These are phyloP conservation scores for Xanthoconium separans DNA, from an alignment of 1,284 basidiomycete species.

Conservation along the genomic window DNA sequence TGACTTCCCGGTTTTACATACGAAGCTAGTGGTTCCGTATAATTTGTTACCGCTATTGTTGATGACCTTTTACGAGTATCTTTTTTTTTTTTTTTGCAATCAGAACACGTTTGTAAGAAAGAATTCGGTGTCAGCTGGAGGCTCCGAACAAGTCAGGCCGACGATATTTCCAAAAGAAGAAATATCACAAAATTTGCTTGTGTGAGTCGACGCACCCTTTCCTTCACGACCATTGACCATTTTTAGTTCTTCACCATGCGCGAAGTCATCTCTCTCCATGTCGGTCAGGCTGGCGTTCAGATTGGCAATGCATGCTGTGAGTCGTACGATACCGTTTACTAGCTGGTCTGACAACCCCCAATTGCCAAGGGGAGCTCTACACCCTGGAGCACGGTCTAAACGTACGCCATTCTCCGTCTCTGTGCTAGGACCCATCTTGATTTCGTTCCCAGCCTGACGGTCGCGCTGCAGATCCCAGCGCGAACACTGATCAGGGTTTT, in stretches of 20 bases:
- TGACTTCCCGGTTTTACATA: slow-evolving; percentile 17
- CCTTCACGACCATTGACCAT: slow-evolving; percentile 9
- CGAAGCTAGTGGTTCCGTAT: slow-evolving; percentile 28
- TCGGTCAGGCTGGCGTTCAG: slow-evolving; percentile 94
- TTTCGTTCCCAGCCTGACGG: slow-evolving; percentile 75
- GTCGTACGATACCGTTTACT: slow-evolving; percentile 25
- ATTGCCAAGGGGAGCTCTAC: slow-evolving; percentile 66
- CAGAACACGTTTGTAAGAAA: neutral
- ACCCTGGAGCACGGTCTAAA: slow-evolving; percentile 97
- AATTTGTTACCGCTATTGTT: slow-evolving; percentile 27
- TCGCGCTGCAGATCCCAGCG: slow-evolving; percentile 75
- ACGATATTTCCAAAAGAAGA: slow-evolving; percentile 29
- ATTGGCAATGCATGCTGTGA: slow-evolving; percentile 94
- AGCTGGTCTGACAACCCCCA: slow-evolving; percentile 1
- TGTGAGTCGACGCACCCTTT: neutral
- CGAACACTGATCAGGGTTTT: slow-evolving; percentile 86
- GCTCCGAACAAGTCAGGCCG: neutral
- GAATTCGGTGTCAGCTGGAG: too few relatives aligned
- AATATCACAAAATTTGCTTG: slow-evolving; percentile 19
- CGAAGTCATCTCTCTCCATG: slow-evolving; percentile 91
- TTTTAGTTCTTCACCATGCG: slow-evolving; percentile 49
- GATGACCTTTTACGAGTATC: slow-evolving; percentile 33
- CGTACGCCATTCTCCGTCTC: slow-evolving; percentile 45
- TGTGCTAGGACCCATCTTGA: neutral
- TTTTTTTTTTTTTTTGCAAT: slow-evolving; percentile 1